Base-by-base conservation (phyloP, 192 early-diverging fungal species). In the Dissophora globulifera region DNA sequence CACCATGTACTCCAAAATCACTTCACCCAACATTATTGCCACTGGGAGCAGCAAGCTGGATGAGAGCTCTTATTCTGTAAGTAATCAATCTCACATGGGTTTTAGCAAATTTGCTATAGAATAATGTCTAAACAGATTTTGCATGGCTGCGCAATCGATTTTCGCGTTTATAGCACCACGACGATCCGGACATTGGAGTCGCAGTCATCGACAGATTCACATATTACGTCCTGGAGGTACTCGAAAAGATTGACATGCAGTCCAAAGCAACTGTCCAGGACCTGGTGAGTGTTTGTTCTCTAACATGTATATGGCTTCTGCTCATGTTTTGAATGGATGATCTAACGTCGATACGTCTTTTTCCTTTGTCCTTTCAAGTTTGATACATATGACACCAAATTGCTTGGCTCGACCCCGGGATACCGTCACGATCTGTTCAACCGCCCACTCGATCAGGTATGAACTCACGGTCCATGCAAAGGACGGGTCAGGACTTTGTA, bases 191-290 rank as follows among this genome's bases (percentile, higher is more conserved):
- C 42, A 89, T 99, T 61, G 98, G 98, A 11, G 96, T 97, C 0
- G 93, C 95, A 20, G 96, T 99, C 4, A 96, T 99, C 78, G 98
- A 99, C 78, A 90, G 98, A 30, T 99, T 92, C 68, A 99, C 98
- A 0, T 98, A 97, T 69, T 96, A 93, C 67, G 95, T 96, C 63
- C 68, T 99, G 50, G 94, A 97, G 65, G 93, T 93, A 11, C 87
- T 99, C 38, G 98, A 96, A 78, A 85, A 87, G 8, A 81, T 99
- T 52, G 86, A 94, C 45, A 87, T 90, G 83, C 88, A 88, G 25
- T 94, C 92, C 64, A 91, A 88, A 48, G 76, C 84, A 4, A 92
- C 93, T 12, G 66, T 96, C 58, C 71, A 85, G 7, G 84, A 93
- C 51, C 62, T 97, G 78, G 92, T 93, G 83, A 55, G 68, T 19